Base-by-base conservation (phyloP, 2,329 filamentous ascomycete genomes). In the Aspergillus hiratsukae region DNA sequence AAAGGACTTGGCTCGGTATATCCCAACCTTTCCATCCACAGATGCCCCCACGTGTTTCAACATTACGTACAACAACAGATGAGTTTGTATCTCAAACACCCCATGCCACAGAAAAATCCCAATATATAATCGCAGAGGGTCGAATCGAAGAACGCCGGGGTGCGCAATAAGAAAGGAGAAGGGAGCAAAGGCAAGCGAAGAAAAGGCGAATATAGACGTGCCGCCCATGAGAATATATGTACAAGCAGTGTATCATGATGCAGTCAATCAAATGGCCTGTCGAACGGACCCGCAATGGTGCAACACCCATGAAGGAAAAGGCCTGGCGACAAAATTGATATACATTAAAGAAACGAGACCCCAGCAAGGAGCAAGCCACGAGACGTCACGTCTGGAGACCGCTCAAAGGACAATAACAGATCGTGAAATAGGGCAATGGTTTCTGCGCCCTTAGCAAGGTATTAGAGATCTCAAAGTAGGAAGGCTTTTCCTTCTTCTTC, bases 191-290 rank as follows among this genome's bases (percentile, higher is more conserved):
- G 35, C 56, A 58, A 48, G 46, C 54, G 49, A 50, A 28, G 37
- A 51, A 48, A 52, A 52, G 41, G 52, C 52, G 52, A 58, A 54
- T 54, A 61, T 59, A 61, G 55, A 57, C 59, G 55, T 63, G 63
- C 61, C 62, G 51, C 64, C 57, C 57, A 64, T 66, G 62, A 61
- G 57, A 67, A 61, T 63, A 72, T 72, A 72, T 72, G 65, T 71
- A 72, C 68, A 72, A 64, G 61, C 57, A 64, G 66, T 63, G 62
- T 64, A 66, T 58, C 62, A 64, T 65, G 60, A 60, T 62, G 58
- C 54, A 52, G 58, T 58, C 55, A 52, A 53, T 52, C 52, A 51
- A 40, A 29, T 31, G 48, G 51, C 52, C 54, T 60, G 52, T 49
- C 56, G 52, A 54, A 51, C 57, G 53, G 56, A 51, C 50, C 52